These are phyloP conservation scores for Penicillium sp. DNA, from an alignment of 2,329 filamentous ascomycete species.

Conservation along the genomic window DNA sequence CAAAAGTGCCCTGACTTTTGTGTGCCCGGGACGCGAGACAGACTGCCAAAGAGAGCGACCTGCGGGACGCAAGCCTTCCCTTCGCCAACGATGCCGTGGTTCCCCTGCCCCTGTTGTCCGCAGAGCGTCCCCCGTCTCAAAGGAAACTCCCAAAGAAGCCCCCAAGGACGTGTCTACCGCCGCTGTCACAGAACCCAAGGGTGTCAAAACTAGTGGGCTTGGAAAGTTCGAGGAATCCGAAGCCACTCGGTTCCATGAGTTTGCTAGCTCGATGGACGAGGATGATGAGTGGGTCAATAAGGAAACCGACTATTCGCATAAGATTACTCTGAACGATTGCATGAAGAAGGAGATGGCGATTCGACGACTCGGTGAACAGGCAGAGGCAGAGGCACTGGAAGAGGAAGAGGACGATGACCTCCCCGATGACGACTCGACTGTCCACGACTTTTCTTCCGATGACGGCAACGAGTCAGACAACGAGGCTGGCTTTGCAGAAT, in stretches of 20 bases:
- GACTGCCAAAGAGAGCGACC: slow-evolving; percentile 29
- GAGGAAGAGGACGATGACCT: slow-evolving; percentile 66
- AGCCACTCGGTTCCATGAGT: slow-evolving; percentile 71
- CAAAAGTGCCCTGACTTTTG: slow-evolving; percentile 47
- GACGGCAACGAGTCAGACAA: slow-evolving; percentile 80
- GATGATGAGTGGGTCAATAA: slow-evolving; percentile 91
- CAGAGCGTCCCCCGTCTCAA: slow-evolving; percentile 25
- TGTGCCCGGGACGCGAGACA: slow-evolving; percentile 41
- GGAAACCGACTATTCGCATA: slow-evolving; percentile 58
- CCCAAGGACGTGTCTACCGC: slow-evolving; percentile 15
- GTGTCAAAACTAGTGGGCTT: slow-evolving; percentile 36
- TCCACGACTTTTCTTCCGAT: slow-evolving; percentile 50
- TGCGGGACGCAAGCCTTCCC: slow-evolving; percentile 21
- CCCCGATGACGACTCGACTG: slow-evolving; percentile 61
- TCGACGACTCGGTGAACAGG: slow-evolving; percentile 79
- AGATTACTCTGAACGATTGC: slow-evolving; percentile 85
- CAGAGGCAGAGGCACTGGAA: slow-evolving; percentile 80
- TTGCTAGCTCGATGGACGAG: slow-evolving; percentile 74
- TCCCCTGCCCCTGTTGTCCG: slow-evolving; percentile 42
- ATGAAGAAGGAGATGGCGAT: slow-evolving; percentile 86
- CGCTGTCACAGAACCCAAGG: slow-evolving; percentile 19
- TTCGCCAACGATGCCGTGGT: slow-evolving; percentile 33
- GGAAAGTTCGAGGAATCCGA: slow-evolving; percentile 43
- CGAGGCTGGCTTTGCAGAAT: slow-evolving; percentile 66
- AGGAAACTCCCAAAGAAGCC: neutral